Conservation (phyloP, 1,284 basidiomycete species). For the Pisolithus thermaeus region DNA sequence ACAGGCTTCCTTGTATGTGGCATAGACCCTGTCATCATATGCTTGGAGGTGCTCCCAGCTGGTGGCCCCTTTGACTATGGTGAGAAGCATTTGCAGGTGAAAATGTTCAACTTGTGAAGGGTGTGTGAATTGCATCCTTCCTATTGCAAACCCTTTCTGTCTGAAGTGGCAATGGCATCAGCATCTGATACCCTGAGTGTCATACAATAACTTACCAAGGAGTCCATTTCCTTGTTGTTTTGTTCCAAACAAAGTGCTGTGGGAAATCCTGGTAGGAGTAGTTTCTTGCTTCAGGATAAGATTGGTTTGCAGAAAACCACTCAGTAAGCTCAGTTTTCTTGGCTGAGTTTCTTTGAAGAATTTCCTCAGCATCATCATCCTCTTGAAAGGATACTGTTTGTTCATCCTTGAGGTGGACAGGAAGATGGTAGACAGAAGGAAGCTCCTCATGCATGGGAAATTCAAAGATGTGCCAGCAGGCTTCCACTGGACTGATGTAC, state of each 20-base stretch:
- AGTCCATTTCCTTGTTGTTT: neutral
- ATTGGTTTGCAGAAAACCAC: neutral
- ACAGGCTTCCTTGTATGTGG: conserved; percentile 24
- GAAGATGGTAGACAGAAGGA: conserved; percentile 24
- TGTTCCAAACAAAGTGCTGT: neutral
- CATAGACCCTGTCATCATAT: conserved; percentile 6
- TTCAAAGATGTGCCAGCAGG: neutral
- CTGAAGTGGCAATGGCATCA: no score
- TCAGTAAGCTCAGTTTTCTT: no score
- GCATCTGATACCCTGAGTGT: no score
- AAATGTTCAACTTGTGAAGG: no score
- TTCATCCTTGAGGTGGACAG: conserved; percentile 5
- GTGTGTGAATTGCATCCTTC: no score
- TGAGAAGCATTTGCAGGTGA: no score
- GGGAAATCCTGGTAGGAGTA: neutral
- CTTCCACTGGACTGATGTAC: neutral
- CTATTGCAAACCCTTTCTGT: no score
- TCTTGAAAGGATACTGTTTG: no score
- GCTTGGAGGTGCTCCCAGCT: conserved; percentile 14
- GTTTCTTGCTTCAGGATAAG: neutral
- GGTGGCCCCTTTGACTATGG: neutral
- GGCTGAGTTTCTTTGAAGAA: no score
- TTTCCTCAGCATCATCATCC: no score
- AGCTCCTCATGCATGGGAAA: neutral
- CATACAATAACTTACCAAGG: no score